These are phyloP conservation scores for Nemania bipapillata DNA, from an alignment of 2,329 filamentous ascomycete species.

Conservation along the genomic window DNA sequence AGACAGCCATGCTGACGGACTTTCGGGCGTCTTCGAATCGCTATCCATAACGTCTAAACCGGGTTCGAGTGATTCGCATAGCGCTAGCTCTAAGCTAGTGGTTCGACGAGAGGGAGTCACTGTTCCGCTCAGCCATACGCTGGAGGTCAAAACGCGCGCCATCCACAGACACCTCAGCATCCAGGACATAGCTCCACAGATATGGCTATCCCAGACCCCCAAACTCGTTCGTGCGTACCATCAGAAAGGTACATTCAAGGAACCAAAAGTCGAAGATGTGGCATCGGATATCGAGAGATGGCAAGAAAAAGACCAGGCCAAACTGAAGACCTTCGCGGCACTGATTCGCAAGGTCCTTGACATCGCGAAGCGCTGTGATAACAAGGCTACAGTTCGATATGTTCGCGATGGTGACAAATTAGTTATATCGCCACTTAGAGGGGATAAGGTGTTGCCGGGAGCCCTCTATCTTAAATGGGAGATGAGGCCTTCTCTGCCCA, in stretches of 20 bases:
- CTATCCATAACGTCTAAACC: neutral
- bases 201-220: slow-evolving; percentile 61
- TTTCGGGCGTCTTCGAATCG: slow-evolving; percentile 1
- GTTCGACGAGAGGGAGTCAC: slow-evolving; percentile 31
- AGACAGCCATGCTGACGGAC: neutral
- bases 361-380: slow-evolving; percentile 44
- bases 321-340: slow-evolving; percentile 49
- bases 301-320: slow-evolving; percentile 51
- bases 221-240: slow-evolving; percentile 61
- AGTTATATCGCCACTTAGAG: neutral
- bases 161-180: slow-evolving; percentile 50
- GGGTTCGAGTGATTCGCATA: neutral
- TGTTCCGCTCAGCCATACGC: slow-evolving; percentile 44
- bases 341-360: slow-evolving; percentile 51
- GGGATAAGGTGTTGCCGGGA: slow-evolving; percentile 4
- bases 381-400: slow-evolving; percentile 16
- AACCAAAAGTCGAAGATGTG: slow-evolving; percentile 54
- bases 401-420: neutral
- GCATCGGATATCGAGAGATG: slow-evolving; percentile 48
- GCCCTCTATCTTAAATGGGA: slow-evolving; percentile 22
- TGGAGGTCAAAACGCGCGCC: slow-evolving; percentile 59
- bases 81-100: neutral
- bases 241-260: slow-evolving; percentile 51
- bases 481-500: neutral
- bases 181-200: slow-evolving; percentile 54